phyloP scores from a whole-genome alignment of 352 stramenopile genomes.

The Pythium utonaiense region DNA sequence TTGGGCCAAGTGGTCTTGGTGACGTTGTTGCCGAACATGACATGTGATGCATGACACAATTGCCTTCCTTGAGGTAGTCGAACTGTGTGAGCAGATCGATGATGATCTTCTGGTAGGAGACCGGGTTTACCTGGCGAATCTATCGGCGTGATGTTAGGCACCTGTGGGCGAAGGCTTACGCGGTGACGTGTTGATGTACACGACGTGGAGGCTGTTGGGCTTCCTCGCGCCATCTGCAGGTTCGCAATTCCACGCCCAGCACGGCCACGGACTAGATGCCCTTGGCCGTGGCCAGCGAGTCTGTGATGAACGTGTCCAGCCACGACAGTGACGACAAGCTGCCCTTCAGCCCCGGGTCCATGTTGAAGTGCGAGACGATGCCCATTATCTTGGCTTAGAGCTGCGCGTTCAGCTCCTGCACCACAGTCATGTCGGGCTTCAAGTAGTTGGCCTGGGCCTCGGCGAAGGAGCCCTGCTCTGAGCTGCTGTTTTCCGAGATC shows the following conservation, averaged over 20 bases:
- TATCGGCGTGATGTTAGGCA: constrained; percentile 86
- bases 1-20: too few relatives aligned
- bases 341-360: constrained; percentile 97
- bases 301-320: constrained; percentile 92
- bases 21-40: constrained; percentile 97
- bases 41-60: constrained; percentile 98
- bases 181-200: constrained; percentile 98
- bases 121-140: constrained; percentile 82
- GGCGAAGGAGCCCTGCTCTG: constrained; percentile 85
- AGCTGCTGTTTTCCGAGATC: constrained; percentile 71
- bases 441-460: constrained; percentile 88
- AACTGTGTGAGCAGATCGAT: constrained; percentile 83
- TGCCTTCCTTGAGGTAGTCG: constrained; percentile 94
- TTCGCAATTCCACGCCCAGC: constrained; percentile 95
- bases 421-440: constrained; percentile 77
- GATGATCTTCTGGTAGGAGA: constrained; percentile 83
- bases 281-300: constrained; percentile 92
- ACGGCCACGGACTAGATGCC: constrained; percentile 91
- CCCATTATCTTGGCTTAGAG: constrained; percentile 93
- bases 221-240: constrained; percentile 87
- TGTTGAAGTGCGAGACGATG: constrained; percentile 98
- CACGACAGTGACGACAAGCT: constrained; percentile 80
- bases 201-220: constrained; percentile 36
- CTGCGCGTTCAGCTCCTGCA: constrained; percentile 83
- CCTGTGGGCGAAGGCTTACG: constrained; percentile 94